phyloP scores from a whole-genome alignment of 257 asterid genomes.

The Gynochthodes officinalis region DNA sequence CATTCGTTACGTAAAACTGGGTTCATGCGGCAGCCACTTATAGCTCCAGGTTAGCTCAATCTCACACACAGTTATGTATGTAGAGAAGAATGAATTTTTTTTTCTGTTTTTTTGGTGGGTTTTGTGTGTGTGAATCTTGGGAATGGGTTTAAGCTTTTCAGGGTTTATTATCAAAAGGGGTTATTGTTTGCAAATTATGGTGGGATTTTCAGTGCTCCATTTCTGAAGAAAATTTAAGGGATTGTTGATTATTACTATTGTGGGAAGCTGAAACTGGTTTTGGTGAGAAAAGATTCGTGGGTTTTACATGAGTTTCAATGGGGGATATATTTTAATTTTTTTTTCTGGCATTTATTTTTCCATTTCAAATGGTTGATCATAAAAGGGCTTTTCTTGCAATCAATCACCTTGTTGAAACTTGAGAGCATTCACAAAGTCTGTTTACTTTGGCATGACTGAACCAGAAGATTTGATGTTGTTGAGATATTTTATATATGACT shows the following conservation, averaged over 20 bases:
- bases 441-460: background rate
- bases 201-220: background rate
- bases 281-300: background rate
- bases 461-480: background rate
- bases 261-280: too few relatives aligned
- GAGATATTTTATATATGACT: background rate
- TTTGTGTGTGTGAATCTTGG: background rate
- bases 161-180: background rate
- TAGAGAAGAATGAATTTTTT: background rate
- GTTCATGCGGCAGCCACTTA: constrained; percentile 43
- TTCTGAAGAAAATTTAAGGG: background rate
- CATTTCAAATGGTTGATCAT: background rate
- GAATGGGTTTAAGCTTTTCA: background rate
- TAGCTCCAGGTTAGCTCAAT: constrained; percentile 44
- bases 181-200: too few relatives aligned
- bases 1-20: background rate
- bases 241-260: background rate
- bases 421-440: background rate
- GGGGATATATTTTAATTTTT: background rate
- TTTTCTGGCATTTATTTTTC: background rate
- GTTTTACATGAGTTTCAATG: background rate
- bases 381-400: background rate
- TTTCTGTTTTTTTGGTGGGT: too few relatives aligned
- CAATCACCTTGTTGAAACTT: too few relatives aligned
- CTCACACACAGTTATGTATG: background rate